Conservation (phyloP, 1,284 basidiomycete genomes). For the Vanrija pseudolonga region DNA sequence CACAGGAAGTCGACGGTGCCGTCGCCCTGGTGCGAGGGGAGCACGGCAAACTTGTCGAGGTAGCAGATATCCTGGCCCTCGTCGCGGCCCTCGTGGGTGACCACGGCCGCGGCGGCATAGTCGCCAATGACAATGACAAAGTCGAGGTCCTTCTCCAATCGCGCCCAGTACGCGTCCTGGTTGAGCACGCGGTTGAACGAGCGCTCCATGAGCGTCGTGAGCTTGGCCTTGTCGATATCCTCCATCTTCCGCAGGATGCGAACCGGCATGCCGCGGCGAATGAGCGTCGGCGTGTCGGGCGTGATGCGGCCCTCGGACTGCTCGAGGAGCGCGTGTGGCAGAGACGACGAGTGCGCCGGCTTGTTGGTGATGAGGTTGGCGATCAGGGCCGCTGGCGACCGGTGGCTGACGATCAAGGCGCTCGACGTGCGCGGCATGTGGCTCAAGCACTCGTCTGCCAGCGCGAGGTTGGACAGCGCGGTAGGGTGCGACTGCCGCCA, state of each 20-base stretch:
- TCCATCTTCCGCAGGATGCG: constrained; percentile 66
- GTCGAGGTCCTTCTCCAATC: constrained; percentile 73
- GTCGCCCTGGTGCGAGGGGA: constrained; percentile 91
- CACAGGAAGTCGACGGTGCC: constrained; percentile 99
- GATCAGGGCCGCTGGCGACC: constrained; percentile 90
- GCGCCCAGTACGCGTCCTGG: constrained; percentile 68
- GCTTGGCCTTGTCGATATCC: constrained; percentile 67
- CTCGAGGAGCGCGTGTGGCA: constrained; percentile 87
- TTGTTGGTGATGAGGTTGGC: constrained; percentile 98
- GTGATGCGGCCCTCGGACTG: constrained; percentile 74
- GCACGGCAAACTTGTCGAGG: constrained; percentile 97
- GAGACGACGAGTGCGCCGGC: constrained; percentile 88
- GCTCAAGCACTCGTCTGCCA: constrained; percentile 79
- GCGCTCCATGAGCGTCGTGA: constrained; percentile 77
- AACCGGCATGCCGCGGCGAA: constrained; percentile 84
- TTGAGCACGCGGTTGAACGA: constrained; percentile 78
- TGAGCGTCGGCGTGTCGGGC: constrained; percentile 84
- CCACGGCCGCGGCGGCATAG: constrained; percentile 91
- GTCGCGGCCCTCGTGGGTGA: constrained; percentile 68
- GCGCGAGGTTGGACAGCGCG: constrained; percentile 78
- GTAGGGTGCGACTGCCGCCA: constrained; percentile 83
- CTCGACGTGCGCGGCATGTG: constrained; percentile 93
- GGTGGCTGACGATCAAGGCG: constrained; percentile 94
- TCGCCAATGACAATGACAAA: constrained; percentile 95
- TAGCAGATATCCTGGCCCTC: constrained; percentile 64